A percentile compares a stretch with the other conserved stretches of the same genome.
Conservation (phyloP, 306 rosid species). For the Acacia melanoxylon region DNA sequence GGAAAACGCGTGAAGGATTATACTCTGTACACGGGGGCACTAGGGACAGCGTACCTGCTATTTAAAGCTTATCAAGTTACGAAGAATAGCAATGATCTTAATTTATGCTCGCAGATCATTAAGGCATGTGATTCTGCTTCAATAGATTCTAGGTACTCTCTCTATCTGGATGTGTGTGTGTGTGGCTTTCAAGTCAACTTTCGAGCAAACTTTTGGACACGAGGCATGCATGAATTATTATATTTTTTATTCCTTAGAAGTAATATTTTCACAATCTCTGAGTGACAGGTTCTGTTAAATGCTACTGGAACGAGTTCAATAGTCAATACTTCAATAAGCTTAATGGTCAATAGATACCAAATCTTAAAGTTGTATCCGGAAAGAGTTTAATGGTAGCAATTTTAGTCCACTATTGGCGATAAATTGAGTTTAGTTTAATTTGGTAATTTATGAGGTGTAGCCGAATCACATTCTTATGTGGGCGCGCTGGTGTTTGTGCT, state of each 20-base stretch:
- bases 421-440: conserved; percentile 7
- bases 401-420: background rate
- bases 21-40: conserved; percentile 69
- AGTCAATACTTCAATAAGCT: background rate
- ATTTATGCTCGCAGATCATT: conserved; percentile 64
- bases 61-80: conserved; percentile 69
- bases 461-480: conserved; percentile 70
- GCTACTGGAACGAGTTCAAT: background rate
- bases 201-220: background rate
- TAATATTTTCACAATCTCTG: background rate
- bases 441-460: conserved; percentile 43
- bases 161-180: background rate
- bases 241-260: background rate
- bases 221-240: background rate
- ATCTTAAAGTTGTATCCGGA: background rate
- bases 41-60: conserved; percentile 74
- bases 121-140: conserved; percentile 78
- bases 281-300: background rate
- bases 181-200: background rate
- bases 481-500: conserved; percentile 79
- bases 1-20: conserved; percentile 63
- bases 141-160: conserved; percentile 53
- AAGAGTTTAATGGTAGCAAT: background rate
- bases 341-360: background rate
- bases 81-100: conserved; percentile 59